phyloP scores from a whole-genome alignment of 345 rosid genomes.

The Lagerstroemia speciosa region DNA sequence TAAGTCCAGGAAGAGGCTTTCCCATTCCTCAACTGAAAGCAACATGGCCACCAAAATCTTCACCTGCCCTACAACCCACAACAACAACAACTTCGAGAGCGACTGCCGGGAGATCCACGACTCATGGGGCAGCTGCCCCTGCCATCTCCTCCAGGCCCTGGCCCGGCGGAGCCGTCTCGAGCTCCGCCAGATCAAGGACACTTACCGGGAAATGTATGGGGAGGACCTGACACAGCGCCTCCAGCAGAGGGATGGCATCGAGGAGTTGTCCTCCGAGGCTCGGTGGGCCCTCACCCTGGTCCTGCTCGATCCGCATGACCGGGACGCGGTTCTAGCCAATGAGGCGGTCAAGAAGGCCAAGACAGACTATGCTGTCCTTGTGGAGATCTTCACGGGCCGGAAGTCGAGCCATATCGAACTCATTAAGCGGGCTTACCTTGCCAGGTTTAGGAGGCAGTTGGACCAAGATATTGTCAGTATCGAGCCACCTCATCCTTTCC shows the following conservation, averaged over 20 bases:
- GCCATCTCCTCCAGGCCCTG: conserved; percentile 21
- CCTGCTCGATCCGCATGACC: conserved; percentile 40
- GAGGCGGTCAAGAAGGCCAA: conserved; percentile 35
- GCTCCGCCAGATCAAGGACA: conserved; percentile 26
- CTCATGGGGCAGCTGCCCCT: conserved; percentile 23
- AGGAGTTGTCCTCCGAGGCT: conserved; percentile 7
- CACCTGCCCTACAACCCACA: conserved; percentile 11
- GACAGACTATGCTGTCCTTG: conserved; percentile 29
- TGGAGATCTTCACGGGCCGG: conserved; percentile 50
- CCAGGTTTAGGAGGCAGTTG: conserved; percentile 33
- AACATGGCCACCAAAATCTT: conserved; percentile 31
- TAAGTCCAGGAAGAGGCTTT: neutral
- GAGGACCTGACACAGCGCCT: conserved; percentile 25
- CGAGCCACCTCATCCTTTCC: conserved; percentile 56
- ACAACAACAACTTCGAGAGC: conserved; percentile 22
- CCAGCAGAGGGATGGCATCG: conserved; percentile 9
- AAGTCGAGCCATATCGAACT: conserved; percentile 53
- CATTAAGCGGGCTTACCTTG: conserved; percentile 42
- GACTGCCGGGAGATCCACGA: conserved; percentile 50
- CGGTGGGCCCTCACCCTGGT: conserved; percentile 29
- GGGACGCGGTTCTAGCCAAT: conserved; percentile 42
- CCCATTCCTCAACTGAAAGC: neutral
- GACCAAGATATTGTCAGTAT: conserved; percentile 47
- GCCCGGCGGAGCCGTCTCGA: conserved; percentile 26
- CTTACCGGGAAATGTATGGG: conserved; percentile 32